Conservation (phyloP, 129 eudicot genomes). For the Helianthus tuberosus region DNA sequence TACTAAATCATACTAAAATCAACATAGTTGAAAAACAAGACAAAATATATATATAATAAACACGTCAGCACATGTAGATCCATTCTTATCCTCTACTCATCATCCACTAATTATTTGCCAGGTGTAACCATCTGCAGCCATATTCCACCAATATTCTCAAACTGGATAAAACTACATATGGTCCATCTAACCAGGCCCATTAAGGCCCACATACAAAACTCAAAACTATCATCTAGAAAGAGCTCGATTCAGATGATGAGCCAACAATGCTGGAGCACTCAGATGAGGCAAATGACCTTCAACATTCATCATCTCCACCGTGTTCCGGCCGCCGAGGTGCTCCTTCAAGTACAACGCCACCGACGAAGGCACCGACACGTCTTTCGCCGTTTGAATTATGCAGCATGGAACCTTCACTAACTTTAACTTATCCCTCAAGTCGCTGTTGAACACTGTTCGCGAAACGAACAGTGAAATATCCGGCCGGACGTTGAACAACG, state of each 20-base stretch:
- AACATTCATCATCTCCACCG: constrained; percentile 74
- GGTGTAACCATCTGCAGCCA: constrained; percentile 45
- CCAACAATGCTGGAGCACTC: constrained; percentile 71
- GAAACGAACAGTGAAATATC: constrained; percentile 83
- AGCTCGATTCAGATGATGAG: constrained; percentile 61
- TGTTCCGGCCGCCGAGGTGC: constrained; percentile 88
- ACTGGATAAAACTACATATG: constrained; percentile 16
- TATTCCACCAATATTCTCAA: constrained; percentile 30
- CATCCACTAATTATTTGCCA: constrained; percentile 56
- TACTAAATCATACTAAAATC: too few relatives aligned
- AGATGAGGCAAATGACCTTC: constrained; percentile 97
- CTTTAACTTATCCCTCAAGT: constrained; percentile 68
- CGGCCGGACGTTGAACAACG: constrained; percentile 92
- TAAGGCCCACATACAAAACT: constrained; percentile 16
- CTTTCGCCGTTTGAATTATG: constrained; percentile 84
- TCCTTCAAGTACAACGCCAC: constrained; percentile 74
- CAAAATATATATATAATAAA: background rate
- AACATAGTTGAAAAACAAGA: too few relatives aligned
- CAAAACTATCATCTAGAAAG: constrained; percentile 46
- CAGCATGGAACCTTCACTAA: constrained; percentile 83
- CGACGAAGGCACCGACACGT: constrained; percentile 82
- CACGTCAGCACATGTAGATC: constrained; percentile 26
- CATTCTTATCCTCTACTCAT: constrained; percentile 34
- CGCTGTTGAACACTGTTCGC: constrained; percentile 66
- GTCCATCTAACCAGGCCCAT: constrained; percentile 26